A percentile compares a stretch with the other conserved stretches of the same genome.
phyloP scores from a whole-genome alignment of 768 basidiomycete genomes.

The Omphalotus guepiniiformis region DNA sequence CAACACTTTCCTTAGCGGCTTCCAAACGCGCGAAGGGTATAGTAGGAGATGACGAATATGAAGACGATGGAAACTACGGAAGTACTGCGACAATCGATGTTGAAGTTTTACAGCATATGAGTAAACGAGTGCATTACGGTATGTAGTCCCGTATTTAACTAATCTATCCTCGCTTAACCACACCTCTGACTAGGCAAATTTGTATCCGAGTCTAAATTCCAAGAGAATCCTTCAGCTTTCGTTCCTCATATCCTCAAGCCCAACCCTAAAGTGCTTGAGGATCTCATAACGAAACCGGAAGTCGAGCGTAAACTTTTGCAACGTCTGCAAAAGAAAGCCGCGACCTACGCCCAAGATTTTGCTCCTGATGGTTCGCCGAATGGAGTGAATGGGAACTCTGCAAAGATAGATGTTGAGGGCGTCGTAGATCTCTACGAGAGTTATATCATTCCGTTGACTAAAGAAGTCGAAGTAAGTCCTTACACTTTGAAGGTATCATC shows the following conservation, averaged over 20 bases:
- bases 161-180: background rate
- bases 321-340: conserved; percentile 82
- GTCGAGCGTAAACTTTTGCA: conserved; percentile 84
- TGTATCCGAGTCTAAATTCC: conserved; percentile 97
- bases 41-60: conserved; percentile 60
- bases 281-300: conserved; percentile 94
- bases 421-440: conserved; percentile 93
- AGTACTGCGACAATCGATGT: conserved; percentile 93
- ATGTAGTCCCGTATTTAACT: conserved; percentile 17
- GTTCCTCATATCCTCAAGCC: conserved; percentile 86
- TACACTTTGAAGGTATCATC: background rate
- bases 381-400: conserved; percentile 28
- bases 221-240: conserved; percentile 79
- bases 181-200: conserved; percentile 77
- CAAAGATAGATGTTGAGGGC: conserved; percentile 88
- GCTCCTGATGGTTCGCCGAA: conserved; percentile 57
- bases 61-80: conserved; percentile 98
- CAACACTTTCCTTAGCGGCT: conserved; percentile 62
- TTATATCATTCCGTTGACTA: conserved; percentile 95
- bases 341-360: conserved; percentile 79
- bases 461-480: conserved; percentile 87
- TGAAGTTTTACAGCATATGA: conserved; percentile 96
- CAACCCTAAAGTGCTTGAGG: conserved; percentile 74
- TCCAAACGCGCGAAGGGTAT: conserved; percentile 66
- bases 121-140: conserved; percentile 98